These are phyloP conservation scores for Neckera pumila DNA, from an alignment of 225 moss, liverwort and hornwort genomes.

Conservation along the genomic window DNA sequence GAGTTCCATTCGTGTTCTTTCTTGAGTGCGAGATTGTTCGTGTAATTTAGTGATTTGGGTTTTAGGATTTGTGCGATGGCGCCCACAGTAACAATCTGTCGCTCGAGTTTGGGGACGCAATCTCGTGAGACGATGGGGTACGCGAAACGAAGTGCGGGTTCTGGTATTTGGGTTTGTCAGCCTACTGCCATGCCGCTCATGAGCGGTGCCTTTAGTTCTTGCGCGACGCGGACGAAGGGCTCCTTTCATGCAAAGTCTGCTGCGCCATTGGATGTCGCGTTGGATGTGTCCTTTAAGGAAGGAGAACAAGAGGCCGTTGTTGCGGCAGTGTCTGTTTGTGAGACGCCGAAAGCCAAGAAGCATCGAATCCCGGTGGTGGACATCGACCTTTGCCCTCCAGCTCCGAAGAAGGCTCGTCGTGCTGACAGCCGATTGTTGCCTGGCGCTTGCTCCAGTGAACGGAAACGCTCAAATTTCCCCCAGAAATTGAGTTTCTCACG, in stretches of 20 bases:
- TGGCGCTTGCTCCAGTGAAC: background rate
- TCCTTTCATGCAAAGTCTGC: background rate
- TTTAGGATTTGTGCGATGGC: background rate
- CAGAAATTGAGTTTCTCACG: slow-evolving; percentile 11
- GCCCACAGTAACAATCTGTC: background rate
- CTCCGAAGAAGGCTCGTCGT: slow-evolving; percentile 33
- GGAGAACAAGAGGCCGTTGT: background rate
- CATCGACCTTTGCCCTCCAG: slow-evolving; percentile 30
- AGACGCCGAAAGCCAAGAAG: slow-evolving; percentile 35
- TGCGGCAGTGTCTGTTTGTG: background rate
- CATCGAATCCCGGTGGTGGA: slow-evolving; percentile 31
- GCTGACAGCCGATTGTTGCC: background rate
- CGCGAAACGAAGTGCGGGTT: background rate
- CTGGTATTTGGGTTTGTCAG: slow-evolving; percentile 9
- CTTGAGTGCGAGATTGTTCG: background rate
- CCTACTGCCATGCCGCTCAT: background rate
- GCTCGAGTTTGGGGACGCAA: background rate
- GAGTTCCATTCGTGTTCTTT: background rate
- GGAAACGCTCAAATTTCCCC: background rate
- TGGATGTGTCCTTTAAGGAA: background rate
- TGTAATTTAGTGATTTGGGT: background rate
- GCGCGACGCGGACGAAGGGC: background rate
- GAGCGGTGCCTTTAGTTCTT: background rate
- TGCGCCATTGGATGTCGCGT: background rate
- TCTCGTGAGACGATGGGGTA: background rate